Conservation (phyloP, 192 early-diverging fungal species). For the Backusella australiensis region DNA sequence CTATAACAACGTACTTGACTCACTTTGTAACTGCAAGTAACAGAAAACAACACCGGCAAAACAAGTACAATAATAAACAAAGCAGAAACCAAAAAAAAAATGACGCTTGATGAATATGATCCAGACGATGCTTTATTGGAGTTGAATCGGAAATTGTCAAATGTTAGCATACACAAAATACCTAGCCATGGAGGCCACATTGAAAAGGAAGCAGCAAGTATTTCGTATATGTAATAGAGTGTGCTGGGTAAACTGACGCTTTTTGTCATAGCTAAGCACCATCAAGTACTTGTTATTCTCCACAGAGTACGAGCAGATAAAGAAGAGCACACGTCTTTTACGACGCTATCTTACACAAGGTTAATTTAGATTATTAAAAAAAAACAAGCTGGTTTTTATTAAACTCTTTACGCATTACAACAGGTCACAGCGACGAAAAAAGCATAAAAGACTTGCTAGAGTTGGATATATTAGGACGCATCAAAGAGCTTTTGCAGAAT, state of each 20-base stretch:
- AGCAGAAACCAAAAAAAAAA: background rate
- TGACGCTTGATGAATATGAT: slow-evolving; percentile 35
- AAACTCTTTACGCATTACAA: background rate
- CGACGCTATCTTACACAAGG: slow-evolving; percentile 22
- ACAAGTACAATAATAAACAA: too few relatives aligned
- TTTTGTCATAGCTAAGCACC: background rate
- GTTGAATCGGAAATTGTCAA: slow-evolving; percentile 33
- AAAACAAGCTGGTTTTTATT: too few relatives aligned
- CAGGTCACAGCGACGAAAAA: background rate
- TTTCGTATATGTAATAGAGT: background rate
- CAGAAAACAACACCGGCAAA: too few relatives aligned
- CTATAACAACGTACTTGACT: too few relatives aligned
- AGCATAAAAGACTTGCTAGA: slow-evolving; percentile 23
- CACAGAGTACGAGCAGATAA: slow-evolving; percentile 5
- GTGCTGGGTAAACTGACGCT: background rate
- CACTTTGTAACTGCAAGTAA: too few relatives aligned
- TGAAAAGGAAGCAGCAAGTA: slow-evolving; percentile 18
- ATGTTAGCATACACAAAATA: slow-evolving; percentile 24
- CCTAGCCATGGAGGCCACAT: slow-evolving; percentile 15
- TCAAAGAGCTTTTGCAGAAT: slow-evolving; percentile 8
- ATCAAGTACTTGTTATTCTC: background rate
- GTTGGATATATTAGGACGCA: slow-evolving; percentile 24
- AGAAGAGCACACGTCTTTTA: slow-evolving; percentile 9
- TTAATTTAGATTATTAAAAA: background rate
- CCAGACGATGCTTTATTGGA: slow-evolving; percentile 29